Evolutionary conservation across 805 yeast genomes (phyloP).

Genomic region (Blastobotrys terrestris): DNA sequence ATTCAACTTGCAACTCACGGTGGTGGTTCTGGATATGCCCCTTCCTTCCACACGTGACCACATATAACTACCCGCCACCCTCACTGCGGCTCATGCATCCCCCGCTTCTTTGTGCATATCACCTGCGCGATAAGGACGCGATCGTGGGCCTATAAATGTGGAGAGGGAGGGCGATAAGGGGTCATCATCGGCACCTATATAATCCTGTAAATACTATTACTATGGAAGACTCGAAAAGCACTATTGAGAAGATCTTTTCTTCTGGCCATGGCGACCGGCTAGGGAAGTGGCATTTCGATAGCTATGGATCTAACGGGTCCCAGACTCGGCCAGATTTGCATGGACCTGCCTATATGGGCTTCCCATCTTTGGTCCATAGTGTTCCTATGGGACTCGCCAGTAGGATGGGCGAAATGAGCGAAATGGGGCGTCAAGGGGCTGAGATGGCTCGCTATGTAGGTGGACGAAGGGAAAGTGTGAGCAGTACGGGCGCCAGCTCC

Average conservation of each 20-base stretch:
- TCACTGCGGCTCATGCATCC: neutral
- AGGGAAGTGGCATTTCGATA: neutral
- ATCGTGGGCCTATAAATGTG: neutral
- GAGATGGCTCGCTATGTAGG: neutral
- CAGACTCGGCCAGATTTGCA: neutral
- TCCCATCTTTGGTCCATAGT: slow-evolving; percentile 1
- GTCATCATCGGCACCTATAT: too few relatives aligned
- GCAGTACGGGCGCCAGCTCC: neutral
- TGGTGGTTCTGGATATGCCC: too few relatives aligned
- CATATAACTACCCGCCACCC: neutral
- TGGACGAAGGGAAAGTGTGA: neutral
- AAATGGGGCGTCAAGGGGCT: neutral
- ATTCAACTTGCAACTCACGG: too few relatives aligned
- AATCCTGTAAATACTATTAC: neutral
- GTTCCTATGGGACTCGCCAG: neutral
- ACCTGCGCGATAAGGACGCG: neutral
- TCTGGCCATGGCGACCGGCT: neutral
- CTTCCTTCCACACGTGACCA: too few relatives aligned
- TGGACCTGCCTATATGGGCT: neutral
- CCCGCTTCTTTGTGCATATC: neutral
- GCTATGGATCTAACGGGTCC: neutral
- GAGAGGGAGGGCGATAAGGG: neutral
- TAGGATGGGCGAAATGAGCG: slow-evolving; percentile 1
- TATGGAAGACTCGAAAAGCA: neutral
- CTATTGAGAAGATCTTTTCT: neutral